These are phyloP conservation scores for Boletus rufocinnamomeus DNA, from an alignment of 768 basidiomycete species.

Conservation along the genomic window DNA sequence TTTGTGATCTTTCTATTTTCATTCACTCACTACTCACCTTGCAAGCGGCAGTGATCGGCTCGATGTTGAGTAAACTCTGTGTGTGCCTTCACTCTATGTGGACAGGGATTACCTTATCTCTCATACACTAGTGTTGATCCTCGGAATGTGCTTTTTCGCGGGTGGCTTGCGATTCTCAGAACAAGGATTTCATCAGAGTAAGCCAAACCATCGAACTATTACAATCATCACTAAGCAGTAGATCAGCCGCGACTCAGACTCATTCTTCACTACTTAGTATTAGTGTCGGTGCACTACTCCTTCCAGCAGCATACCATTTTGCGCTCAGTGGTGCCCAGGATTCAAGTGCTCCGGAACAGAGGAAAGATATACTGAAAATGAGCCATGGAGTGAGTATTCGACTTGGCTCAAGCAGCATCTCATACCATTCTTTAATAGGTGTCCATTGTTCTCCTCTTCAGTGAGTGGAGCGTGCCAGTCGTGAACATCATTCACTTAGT, in stretches of 20 bases:
- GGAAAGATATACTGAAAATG: conserved; percentile 45
- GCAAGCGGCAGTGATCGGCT: conserved; percentile 64
- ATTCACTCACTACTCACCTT: conserved; percentile 9
- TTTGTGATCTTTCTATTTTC: conserved; percentile 36
- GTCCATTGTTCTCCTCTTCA: conserved; percentile 54
- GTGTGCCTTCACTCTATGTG: conserved; percentile 24
- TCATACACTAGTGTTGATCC: conserved; percentile 58
- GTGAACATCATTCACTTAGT: background rate
- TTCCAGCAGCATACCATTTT: conserved; percentile 81
- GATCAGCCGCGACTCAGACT: conserved; percentile 58
- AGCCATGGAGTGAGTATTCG: conserved; percentile 49
- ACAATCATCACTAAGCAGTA: conserved; percentile 6
- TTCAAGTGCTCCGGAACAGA: conserved; percentile 36
- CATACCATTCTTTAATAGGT: conserved; percentile 34
- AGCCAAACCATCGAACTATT: conserved; percentile 29
- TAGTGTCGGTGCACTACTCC: conserved; percentile 76
- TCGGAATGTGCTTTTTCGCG: conserved; percentile 91
- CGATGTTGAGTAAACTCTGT: conserved; percentile 79
- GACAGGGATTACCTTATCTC: conserved; percentile 7
- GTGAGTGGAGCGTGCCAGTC: conserved; percentile 34
- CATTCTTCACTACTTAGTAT: conserved; percentile 76
- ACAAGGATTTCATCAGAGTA: conserved; percentile 76
- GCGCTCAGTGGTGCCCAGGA: conserved; percentile 35
- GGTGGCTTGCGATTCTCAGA: conserved; percentile 78
- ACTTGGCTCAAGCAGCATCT: conserved; percentile 1